phyloP scores from a whole-genome alignment of 2,329 filamentous ascomycete genomes.

The Lasiodiplodia theobromae region DNA sequence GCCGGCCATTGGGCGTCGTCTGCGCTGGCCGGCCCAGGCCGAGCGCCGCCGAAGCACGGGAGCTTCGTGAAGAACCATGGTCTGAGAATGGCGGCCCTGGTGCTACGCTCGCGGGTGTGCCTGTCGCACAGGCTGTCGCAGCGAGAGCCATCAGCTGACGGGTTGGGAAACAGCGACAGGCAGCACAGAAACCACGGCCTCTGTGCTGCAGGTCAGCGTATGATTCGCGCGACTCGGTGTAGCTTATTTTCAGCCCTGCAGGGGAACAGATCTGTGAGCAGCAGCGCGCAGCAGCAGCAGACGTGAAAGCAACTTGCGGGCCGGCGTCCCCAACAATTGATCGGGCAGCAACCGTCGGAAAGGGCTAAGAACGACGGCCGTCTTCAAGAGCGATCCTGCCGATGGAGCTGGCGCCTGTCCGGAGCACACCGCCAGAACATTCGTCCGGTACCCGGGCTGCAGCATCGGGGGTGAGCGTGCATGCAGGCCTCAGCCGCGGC shows the following conservation, averaged over 20 bases:
- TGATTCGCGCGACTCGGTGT: slow-evolving; percentile 13
- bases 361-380: slow-evolving; percentile 1
- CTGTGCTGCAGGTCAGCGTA: slow-evolving; percentile 2
- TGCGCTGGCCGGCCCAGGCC: not conserved
- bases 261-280: not conserved
- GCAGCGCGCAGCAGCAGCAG: not conserved
- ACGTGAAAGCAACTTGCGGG: not conserved
- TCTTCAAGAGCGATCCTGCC: slow-evolving; percentile 19
- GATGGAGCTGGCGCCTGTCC: not conserved
- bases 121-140: slow-evolving; percentile 18
- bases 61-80: slow-evolving; percentile 9
- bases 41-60: not conserved
- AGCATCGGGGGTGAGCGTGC: slow-evolving; percentile 18
- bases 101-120: slow-evolving; percentile 12
- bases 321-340: slow-evolving; percentile 14
- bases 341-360: slow-evolving; percentile 11
- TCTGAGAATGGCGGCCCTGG: slow-evolving; percentile 15
- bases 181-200: slow-evolving; percentile 4
- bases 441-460: slow-evolving; percentile 4
- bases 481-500: slow-evolving; percentile 11
- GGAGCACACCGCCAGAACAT: not conserved
- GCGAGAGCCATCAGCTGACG: slow-evolving; percentile 23
- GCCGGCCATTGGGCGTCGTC: slow-evolving; percentile 8
- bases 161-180: slow-evolving; percentile 19
- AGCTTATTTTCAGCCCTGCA: slow-evolving; percentile 24